These are phyloP conservation scores for Lepidium africanum DNA, from an alignment of 345 rosid species.

Conservation along the genomic window DNA sequence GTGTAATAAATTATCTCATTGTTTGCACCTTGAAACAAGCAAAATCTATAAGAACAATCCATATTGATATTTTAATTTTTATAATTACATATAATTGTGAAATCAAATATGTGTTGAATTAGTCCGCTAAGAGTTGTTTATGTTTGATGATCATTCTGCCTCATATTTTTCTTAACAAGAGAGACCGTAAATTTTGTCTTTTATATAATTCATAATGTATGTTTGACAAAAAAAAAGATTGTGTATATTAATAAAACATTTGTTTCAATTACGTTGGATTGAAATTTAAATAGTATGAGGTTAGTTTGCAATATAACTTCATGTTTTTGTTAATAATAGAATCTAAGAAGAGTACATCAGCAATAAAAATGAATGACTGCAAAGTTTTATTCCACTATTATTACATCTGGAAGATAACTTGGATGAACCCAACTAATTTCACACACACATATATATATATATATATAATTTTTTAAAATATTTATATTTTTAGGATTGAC, in stretches of 20 bases:
- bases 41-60: neutral
- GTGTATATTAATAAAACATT: neutral
- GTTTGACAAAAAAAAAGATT: neutral
- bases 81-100: neutral
- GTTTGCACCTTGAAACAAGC: neutral
- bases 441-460: no score
- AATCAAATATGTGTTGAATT: neutral
- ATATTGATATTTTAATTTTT: neutral
- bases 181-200: neutral
- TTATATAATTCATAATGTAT: neutral
- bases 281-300: no score
- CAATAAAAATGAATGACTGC: neutral
- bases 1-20: neutral
- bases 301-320: neutral
- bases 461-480: no score
- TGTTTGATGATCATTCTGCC: neutral
- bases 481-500: no score
- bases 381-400: no score
- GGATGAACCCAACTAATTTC: no score
- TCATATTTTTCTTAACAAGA: neutral
- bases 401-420: no score
- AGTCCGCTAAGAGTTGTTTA: neutral
- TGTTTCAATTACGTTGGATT: neutral
- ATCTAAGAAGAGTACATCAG: neutral
- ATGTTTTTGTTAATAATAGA: neutral